Evolutionary conservation across 306 rosid species (phyloP).

Genomic region (Arachis hypogaea): DNA sequence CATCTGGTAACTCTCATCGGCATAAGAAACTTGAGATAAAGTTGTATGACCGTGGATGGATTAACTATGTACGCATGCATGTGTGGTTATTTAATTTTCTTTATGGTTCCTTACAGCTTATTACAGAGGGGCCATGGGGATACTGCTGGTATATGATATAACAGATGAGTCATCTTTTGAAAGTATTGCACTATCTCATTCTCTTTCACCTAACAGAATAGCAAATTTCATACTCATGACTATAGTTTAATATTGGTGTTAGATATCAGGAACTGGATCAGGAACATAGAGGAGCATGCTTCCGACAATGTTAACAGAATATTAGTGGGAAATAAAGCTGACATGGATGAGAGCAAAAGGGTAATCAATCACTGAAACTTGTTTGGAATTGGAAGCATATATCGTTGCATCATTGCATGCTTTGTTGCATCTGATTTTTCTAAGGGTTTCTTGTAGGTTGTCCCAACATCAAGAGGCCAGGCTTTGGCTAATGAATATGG

Average conservation of each 20-base stretch:
- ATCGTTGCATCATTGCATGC: not conserved
- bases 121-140: slow-evolving; percentile 50
- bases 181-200: slow-evolving; percentile 34
- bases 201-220: not conserved
- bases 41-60: no score
- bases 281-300: slow-evolving; percentile 44
- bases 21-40: no score
- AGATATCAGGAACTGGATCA: slow-evolving; percentile 48
- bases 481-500: slow-evolving; percentile 46
- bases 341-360: slow-evolving; percentile 46
- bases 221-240: slow-evolving; percentile 1
- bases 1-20: slow-evolving; percentile 34
- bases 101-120: slow-evolving; percentile 34
- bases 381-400: not conserved
- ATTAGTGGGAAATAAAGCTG: slow-evolving; percentile 47
- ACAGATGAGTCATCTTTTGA: slow-evolving; percentile 40
- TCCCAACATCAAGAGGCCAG: slow-evolving; percentile 44
- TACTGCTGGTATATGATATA: slow-evolving; percentile 31
- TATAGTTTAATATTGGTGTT: slow-evolving; percentile 15
- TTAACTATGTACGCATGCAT: no score
- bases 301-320: slow-evolving; percentile 44
- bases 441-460: slow-evolving; percentile 29
- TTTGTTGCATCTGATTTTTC: not conserved
- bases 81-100: not conserved
- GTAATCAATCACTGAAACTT: slow-evolving; percentile 17